These are phyloP conservation scores for Moesziomyces parantarcticus DNA, from an alignment of 1,284 basidiomycete genomes.

Conservation along the genomic window DNA sequence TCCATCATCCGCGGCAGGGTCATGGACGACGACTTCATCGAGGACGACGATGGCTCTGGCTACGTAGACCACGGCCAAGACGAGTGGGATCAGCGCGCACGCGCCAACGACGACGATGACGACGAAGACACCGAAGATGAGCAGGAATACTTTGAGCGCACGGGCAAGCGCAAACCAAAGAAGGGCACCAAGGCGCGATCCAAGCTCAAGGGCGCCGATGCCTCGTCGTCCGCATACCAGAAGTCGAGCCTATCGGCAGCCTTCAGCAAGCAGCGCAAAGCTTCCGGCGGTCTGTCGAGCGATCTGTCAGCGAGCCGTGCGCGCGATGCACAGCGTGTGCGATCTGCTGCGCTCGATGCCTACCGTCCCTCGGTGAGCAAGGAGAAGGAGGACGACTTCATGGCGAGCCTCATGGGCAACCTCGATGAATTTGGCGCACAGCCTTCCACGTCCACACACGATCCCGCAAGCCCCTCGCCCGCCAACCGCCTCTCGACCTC, in stretches of 20 bases:
- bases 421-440: conserved; percentile 49
- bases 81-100: conserved; percentile 75
- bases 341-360: conserved; percentile 37
- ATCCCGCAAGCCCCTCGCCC: conserved; percentile 45
- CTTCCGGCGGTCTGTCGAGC: conserved; percentile 10
- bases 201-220: conserved; percentile 22
- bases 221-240: conserved; percentile 23
- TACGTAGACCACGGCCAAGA: conserved; percentile 97
- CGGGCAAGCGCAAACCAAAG: conserved; percentile 64
- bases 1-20: conserved; percentile 84
- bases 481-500: conserved; percentile 26
- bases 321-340: conserved; percentile 31
- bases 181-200: conserved; percentile 49
- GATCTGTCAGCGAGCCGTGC: conserved; percentile 26
- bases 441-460: conserved; percentile 34
- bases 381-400: conserved; percentile 66
- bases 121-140: conserved; percentile 67
- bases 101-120: conserved; percentile 70
- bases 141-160: conserved; percentile 64
- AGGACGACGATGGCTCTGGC: conserved; percentile 89
- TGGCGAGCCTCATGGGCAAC: conserved; percentile 62
- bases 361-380: conserved; percentile 53
- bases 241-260: conserved; percentile 43
- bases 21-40: conserved; percentile 88
- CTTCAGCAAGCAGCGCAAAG: conserved; percentile 42